Evolutionary conservation across 164 flowering plant species (phyloP).

Genomic region (Liriodendron chinense): DNA sequence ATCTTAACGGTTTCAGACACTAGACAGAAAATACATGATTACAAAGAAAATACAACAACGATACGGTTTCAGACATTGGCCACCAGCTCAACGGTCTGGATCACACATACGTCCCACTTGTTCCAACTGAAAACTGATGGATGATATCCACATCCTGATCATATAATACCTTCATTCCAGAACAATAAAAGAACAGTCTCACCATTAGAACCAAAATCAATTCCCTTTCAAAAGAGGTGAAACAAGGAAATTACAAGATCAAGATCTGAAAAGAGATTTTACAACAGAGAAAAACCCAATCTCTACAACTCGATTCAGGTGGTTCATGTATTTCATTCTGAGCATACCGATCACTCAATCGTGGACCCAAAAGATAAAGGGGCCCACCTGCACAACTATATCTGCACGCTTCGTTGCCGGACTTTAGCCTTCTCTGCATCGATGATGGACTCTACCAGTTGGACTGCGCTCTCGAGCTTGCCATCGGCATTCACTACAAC

Average conservation of each 20-base stretch:
- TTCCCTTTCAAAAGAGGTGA: background rate
- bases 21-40: no score
- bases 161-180: no score
- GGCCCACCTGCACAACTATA: slow-evolving; percentile 23
- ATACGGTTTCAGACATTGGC: no score
- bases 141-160: no score
- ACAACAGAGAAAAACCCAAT: background rate
- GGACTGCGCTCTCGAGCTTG: slow-evolving; percentile 63
- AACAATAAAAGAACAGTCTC: background rate
- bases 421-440: slow-evolving; percentile 93
- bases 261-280: background rate
- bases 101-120: no score
- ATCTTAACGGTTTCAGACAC: no score
- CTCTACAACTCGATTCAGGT: background rate
- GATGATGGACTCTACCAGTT: slow-evolving; percentile 65
- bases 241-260: background rate
- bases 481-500: slow-evolving; percentile 88
- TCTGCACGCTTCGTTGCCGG: slow-evolving; percentile 39
- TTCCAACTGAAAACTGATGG: no score
- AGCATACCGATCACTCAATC: no score
- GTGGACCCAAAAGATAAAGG: background rate
- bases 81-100: no score
- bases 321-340: background rate
- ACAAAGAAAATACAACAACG: no score
- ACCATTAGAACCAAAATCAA: background rate